These are phyloP conservation scores for Neurospora hispaniola DNA, from an alignment of 495 filamentous ascomycete species.

Conservation along the genomic window DNA sequence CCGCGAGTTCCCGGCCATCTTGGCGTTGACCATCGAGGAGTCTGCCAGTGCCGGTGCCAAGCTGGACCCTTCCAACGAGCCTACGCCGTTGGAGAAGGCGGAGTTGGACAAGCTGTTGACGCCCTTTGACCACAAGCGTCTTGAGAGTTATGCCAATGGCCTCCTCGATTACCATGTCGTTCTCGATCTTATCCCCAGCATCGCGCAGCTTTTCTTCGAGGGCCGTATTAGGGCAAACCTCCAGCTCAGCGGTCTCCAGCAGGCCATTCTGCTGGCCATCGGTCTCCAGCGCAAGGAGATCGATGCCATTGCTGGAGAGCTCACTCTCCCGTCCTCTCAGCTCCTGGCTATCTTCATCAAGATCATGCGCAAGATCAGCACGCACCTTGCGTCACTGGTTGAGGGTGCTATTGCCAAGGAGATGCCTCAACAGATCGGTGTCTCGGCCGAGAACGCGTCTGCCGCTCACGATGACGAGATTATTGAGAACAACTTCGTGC, in stretches of 20 bases:
- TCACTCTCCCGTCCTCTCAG: constrained; percentile 63
- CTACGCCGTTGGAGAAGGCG: constrained; percentile 49
- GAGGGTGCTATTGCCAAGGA: constrained; percentile 60
- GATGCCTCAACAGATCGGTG: constrained; percentile 51
- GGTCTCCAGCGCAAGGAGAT: constrained; percentile 83
- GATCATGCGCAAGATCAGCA: constrained; percentile 75
- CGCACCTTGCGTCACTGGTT: constrained; percentile 63
- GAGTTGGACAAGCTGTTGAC: constrained; percentile 68
- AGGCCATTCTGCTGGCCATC: constrained; percentile 75
- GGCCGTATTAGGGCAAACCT: constrained; percentile 56
- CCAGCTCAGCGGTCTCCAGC: constrained; percentile 66
- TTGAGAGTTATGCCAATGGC: constrained; percentile 92
- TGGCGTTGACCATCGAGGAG: constrained; percentile 82
- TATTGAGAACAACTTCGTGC: constrained; percentile 50
- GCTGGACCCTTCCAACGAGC: constrained; percentile 38
- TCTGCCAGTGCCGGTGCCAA: constrained; percentile 67
- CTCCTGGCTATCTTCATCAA: constrained; percentile 95
- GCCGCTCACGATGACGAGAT: constrained; percentile 50
- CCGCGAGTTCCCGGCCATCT: constrained; percentile 67
- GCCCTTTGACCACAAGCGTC: constrained; percentile 86
- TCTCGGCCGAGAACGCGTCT: constrained; percentile 42
- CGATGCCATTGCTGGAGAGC: constrained; percentile 70
- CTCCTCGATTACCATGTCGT: constrained; percentile 97
- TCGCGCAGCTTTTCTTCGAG: constrained; percentile 74
- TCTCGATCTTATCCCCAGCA: constrained; percentile 75